phyloP scores from a whole-genome alignment of 306 rosid genomes.

The Ochetophila trinervis region DNA sequence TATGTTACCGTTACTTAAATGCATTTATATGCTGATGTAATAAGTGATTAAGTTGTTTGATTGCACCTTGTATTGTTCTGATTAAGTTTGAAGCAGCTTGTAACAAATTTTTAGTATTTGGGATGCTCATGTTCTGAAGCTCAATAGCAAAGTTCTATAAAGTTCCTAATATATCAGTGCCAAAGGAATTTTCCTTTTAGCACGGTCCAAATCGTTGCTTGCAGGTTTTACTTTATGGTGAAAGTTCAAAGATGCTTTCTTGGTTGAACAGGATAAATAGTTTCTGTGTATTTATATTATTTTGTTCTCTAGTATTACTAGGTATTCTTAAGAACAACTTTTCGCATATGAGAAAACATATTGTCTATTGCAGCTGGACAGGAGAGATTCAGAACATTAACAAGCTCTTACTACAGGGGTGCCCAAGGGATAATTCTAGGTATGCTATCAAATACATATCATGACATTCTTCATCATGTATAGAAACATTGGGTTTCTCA shows the following conservation, averaged over 20 bases:
- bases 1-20: too few species aligned
- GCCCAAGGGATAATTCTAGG: conserved; percentile 97
- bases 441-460: conserved; percentile 23
- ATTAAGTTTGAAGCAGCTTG: background rate
- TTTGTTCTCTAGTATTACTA: background rate
- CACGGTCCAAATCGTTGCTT: background rate
- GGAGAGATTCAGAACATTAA: conserved; percentile 91
- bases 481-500: background rate
- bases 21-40: too few species aligned
- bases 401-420: conserved; percentile 89
- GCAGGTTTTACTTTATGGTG: background rate
- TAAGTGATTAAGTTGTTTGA: background rate
- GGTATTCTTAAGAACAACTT: background rate
- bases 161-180: background rate
- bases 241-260: background rate
- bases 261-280: background rate
- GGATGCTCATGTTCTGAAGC: background rate
- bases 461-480: background rate
- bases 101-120: background rate
- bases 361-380: conserved; percentile 83
- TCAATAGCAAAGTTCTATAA: background rate
- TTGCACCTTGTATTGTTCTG: background rate
- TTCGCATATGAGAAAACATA: conserved; percentile 3
- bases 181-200: background rate
- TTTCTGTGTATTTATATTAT: background rate